phyloP scores from a whole-genome alignment of 352 stramenopile species.

The Pythium dissimile region DNA sequence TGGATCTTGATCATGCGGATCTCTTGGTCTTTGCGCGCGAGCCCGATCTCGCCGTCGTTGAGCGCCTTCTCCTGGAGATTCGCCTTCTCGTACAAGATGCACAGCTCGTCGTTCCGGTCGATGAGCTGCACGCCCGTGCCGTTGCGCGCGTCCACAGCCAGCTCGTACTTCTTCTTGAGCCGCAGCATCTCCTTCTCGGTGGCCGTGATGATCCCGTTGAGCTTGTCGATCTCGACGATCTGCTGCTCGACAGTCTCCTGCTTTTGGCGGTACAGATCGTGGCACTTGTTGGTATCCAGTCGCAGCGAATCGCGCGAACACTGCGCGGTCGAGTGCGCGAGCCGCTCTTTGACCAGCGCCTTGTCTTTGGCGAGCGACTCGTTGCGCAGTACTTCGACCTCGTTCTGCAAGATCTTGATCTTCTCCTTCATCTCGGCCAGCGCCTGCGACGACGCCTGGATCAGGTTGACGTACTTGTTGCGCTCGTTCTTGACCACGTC shows the following conservation, averaged over 20 bases:
- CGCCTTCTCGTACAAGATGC: slow-evolving; percentile 93
- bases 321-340: slow-evolving; percentile 82
- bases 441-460: slow-evolving; percentile 88
- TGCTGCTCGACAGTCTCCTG: slow-evolving; percentile 93
- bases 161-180: slow-evolving; percentile 92
- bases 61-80: slow-evolving; percentile 89
- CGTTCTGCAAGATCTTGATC: slow-evolving; percentile 94
- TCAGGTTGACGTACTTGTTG: slow-evolving; percentile 96
- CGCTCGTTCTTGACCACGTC: slow-evolving; percentile 95
- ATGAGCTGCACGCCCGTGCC: slow-evolving; percentile 91
- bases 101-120: slow-evolving; percentile 94
- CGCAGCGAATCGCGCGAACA: slow-evolving; percentile 87
- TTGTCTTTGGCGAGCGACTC: slow-evolving; percentile 92
- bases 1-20: slow-evolving; percentile 77
- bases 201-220: slow-evolving; percentile 91
- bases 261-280: slow-evolving; percentile 87
- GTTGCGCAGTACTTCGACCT: slow-evolving; percentile 93
- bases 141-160: slow-evolving; percentile 84
- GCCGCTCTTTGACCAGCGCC: slow-evolving; percentile 87
- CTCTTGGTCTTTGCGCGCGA: slow-evolving; percentile 82
- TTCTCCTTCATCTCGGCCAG: slow-evolving; percentile 96
- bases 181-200: slow-evolving; percentile 90
- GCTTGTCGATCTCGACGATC: slow-evolving; percentile 94
- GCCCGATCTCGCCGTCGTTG: slow-evolving; percentile 70
- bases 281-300: slow-evolving; percentile 89